Evolutionary conservation across 2,329 filamentous ascomycete species (phyloP), one percentile per base, ranked within the genome.

Genomic region (Thyridium curvatum): DNA sequence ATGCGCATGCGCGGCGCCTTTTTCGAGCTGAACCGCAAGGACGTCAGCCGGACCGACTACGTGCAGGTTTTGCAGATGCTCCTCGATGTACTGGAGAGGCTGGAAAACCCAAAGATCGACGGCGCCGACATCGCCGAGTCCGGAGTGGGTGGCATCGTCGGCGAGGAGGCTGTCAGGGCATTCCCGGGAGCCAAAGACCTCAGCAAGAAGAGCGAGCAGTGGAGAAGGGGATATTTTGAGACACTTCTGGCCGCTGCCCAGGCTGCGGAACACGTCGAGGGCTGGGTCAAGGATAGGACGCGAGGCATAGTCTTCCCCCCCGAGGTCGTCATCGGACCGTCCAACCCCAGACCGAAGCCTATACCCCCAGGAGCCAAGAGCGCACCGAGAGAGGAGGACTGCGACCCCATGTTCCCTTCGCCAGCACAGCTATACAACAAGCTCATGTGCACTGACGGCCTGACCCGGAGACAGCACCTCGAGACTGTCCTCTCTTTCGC

Each of bases 181-280:
- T 12, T 8, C 4, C n/a, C 18, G 16, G 18, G 35, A 26, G 35
- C 79, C 1, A 79, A 78, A 47, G 86, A 95, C 55, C 68, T 93
- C 40, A 77, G 77, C 2, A 72, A 64, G 7, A 94, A 89, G 66
- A 83, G 80, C 46, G 87, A 94, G 60, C 71, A 83, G 36, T 97
- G 90, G 91, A 72, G 84, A 51, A 72, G 86, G 40, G 89, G 88
- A 1, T 97, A 97, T 61, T 89, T 84, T 53, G 80, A 94, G 52
- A 74, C 82, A 3, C 64, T 96, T 34, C 86, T 96, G 78, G 73
- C 83, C 10, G 78, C 79, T 43, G 90, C 84, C 1, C 77, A 78
- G 47, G 79, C 82, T 1, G 81, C 88, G 4, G 90, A 96, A 61
- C 79, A 90, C 49, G 65, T 94, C 17, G 86, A 95, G 46, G 84